Evolutionary conservation across 805 yeast species (phyloP).

Genomic region (Lachancea quebecensis): DNA sequence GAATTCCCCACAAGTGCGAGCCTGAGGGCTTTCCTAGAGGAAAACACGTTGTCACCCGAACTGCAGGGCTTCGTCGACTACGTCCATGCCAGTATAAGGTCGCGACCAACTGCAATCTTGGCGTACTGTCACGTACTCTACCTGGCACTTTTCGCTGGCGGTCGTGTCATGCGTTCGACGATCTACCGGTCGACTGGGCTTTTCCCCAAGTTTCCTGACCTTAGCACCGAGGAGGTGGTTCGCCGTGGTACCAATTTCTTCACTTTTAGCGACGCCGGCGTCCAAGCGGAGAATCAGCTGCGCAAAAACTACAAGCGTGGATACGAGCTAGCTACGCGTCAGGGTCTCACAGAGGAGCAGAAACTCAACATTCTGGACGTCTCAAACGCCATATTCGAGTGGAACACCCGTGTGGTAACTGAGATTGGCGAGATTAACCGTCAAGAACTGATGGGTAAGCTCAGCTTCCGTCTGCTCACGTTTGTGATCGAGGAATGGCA

Average conservation of each 20-base stretch:
- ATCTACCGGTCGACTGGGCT: constrained; percentile 60
- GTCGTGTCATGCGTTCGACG: constrained; percentile 62
- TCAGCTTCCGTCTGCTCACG: constrained; percentile 45
- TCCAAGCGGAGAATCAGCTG: constrained; percentile 57
- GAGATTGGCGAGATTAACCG: constrained; percentile 67
- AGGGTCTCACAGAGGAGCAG: constrained; percentile 60
- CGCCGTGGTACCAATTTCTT: constrained; percentile 61
- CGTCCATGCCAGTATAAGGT: constrained; percentile 45
- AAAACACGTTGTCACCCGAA: constrained; percentile 37
- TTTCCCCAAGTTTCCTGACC: constrained; percentile 67
- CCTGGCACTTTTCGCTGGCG: constrained; percentile 83
- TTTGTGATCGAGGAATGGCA: constrained; percentile 30
- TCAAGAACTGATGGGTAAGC: constrained; percentile 45
- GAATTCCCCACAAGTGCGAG: constrained; percentile 23
- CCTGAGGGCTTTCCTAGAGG: constrained; percentile 6
- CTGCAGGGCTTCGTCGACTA: constrained; percentile 60
- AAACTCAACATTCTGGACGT: constrained; percentile 65
- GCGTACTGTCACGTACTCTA: constrained; percentile 85
- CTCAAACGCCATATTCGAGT: constrained; percentile 55
- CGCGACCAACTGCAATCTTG: constrained; percentile 62
- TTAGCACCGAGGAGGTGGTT: constrained; percentile 56
- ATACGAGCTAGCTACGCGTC: constrained; percentile 71
- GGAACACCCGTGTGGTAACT: constrained; percentile 51
- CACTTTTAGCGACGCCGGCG: constrained; percentile 47
- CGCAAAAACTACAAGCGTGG: constrained; percentile 64